A percentile compares a stretch with the other conserved stretches of the same genome.
These are phyloP conservation scores for Pichia sp. DNA, from an alignment of 1,139 yeast species.

Conservation along the genomic window DNA sequence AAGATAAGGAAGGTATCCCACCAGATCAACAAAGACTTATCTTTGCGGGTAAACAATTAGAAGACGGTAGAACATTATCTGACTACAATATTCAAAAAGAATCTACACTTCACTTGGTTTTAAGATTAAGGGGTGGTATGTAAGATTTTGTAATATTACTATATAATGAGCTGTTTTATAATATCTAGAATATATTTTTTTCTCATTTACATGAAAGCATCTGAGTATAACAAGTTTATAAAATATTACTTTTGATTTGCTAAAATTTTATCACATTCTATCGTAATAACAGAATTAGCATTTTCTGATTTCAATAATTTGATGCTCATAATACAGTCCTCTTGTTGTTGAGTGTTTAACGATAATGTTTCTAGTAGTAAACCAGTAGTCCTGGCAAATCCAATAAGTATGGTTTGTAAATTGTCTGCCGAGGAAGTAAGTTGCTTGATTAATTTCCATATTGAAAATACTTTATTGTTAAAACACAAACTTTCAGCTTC, in stretches of 20 bases:
- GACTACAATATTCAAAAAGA: constrained; percentile 91
- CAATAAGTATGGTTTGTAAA: constrained; percentile 60
- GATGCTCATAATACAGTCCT: constrained; percentile 25
- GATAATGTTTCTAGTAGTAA: constrained; percentile 6
- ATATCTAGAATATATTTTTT: background rate
- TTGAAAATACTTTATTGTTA: background rate
- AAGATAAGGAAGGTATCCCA: constrained; percentile 83
- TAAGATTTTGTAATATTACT: constrained; percentile 51
- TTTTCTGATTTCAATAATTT: constrained; percentile 28
- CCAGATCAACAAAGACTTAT: constrained; percentile 82
- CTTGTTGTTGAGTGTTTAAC: constrained; percentile 6
- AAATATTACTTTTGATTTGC: background rate
- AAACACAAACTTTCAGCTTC: background rate
- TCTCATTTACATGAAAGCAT: background rate
- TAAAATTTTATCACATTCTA: constrained; percentile 31
- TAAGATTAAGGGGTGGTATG: constrained; percentile 77
- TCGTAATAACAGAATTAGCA: constrained; percentile 33
- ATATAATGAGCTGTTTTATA: background rate
- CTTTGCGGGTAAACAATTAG: constrained; percentile 83
- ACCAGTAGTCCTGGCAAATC: constrained; percentile 28
- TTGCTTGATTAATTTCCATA: constrained; percentile 9
- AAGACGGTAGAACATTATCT: constrained; percentile 80
- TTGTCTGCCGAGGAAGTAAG: constrained; percentile 32
- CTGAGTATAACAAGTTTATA: too few relatives aligned
- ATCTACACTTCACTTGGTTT: constrained; percentile 77